Evolutionary conservation across 495 filamentous ascomycete genomes (phyloP), one percentile per base, ranked within the genome.

Genomic region (Aspergillus carlsbadensis): DNA sequence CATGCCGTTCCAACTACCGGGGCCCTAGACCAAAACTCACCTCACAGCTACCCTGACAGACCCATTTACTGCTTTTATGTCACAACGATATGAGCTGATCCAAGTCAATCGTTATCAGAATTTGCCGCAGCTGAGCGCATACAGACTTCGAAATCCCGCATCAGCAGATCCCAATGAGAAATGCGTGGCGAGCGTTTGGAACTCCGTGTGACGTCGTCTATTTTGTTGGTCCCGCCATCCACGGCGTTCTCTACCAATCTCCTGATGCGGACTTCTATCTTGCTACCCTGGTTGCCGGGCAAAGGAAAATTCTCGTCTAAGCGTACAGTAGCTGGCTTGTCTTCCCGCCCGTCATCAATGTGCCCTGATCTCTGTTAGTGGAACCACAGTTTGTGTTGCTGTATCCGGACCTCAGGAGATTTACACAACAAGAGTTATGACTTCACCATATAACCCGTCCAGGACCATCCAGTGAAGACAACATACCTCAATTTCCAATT

Each of bases 181-280:
- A 29, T 29, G 26, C 26, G 26, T 29, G 26, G 18, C 45, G 45
- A 33, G 45, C 22, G 10, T 48, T 14, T 48, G 14, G 14, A 34
- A 33, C 45, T 8, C 20, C 45, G 14, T 18, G 47, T 50, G 33
- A 50, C 47, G 42, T 45, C 42, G 33, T 50, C 33, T 14, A 50
- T 33, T 39, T 17, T 13, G 5, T 39, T 10, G 14, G 3, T 34
- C 2, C 18, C 47, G 15, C 21, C 47, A 39, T 39, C 15, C 20
- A 21, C 18, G 26, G 18, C n/a, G 6, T 24, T n/a, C 33, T 21
- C 33, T 26, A 14, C 33, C 33, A 37, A 50, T 50, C 18, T 15
- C 17, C 17, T 33, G 33, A 36, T 39, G 33, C 37, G 14, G 10
- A 10, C 33, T 17, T 8, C 20, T 45, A 13, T 1, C 17, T 5